These are phyloP conservation scores for Eucalyptus rudis DNA, from an alignment of 345 rosid species.

Conservation along the genomic window DNA sequence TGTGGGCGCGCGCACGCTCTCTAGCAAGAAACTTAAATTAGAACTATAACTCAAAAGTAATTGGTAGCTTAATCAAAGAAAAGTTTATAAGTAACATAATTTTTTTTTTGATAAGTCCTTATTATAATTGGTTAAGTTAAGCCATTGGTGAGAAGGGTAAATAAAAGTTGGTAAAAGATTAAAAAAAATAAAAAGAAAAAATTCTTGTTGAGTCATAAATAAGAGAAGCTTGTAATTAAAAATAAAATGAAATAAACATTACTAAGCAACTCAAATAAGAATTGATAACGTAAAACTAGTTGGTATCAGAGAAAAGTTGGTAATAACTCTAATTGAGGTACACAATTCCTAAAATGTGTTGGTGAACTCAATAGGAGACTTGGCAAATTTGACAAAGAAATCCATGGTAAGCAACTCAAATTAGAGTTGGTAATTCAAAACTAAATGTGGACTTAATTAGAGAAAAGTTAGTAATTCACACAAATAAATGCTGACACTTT, in stretches of 20 bases:
- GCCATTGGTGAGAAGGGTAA: not conserved
- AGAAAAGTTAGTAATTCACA: not conserved
- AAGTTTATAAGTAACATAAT: not conserved
- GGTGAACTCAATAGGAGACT: not conserved
- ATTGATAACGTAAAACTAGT: not conserved
- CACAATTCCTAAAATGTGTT: not conserved
- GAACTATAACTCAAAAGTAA: not conserved
- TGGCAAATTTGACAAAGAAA: not conserved
- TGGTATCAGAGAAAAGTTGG: not conserved
- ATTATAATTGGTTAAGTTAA: not conserved
- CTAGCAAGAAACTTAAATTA: not conserved
- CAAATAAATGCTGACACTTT: not conserved
- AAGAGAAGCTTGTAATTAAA: not conserved
- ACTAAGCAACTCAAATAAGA: not conserved
- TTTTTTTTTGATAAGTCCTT: not conserved
- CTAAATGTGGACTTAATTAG: not conserved
- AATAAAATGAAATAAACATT: not conserved
- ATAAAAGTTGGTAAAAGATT: not conserved
- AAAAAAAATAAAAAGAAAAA: not conserved
- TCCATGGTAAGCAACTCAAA: not conserved
- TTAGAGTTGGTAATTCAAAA: not conserved
- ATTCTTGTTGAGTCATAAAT: not conserved
- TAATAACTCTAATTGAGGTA: not conserved
- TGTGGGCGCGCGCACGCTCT: accelerated
- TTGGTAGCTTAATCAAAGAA: not conserved